A percentile compares a stretch with the other conserved stretches of the same genome.
phyloP scores from a whole-genome alignment of 2,329 filamentous ascomycete genomes.

The Alternaria metachromatica region DNA sequence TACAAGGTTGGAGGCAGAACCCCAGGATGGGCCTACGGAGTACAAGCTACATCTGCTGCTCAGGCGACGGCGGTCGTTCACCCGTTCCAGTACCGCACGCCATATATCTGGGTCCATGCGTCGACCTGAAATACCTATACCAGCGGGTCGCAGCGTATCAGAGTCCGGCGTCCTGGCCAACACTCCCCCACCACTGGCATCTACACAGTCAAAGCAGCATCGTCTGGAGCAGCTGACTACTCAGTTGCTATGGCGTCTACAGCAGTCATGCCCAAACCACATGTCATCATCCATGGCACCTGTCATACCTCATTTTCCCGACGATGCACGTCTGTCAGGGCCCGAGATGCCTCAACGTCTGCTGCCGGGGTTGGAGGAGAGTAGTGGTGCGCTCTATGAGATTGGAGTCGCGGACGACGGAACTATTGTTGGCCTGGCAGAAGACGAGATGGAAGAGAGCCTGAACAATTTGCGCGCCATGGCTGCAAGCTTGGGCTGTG shows the following conservation, averaged over 20 bases:
- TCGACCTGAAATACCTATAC: conserved; percentile 42
- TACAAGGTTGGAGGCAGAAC: conserved; percentile 83
- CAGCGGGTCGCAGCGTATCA: conserved; percentile 38
- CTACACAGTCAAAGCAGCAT: conserved; percentile 77
- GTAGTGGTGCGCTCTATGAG: conserved; percentile 90
- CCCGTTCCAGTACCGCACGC: conserved; percentile 70
- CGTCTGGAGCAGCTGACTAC: conserved; percentile 91
- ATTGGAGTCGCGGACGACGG: conserved; percentile 97
- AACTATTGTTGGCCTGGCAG: conserved; percentile 82
- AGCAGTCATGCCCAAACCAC: conserved; percentile 93
- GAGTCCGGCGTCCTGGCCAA: conserved; percentile 35
- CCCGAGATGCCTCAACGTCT: conserved; percentile 62
- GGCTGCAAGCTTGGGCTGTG: conserved; percentile 90
- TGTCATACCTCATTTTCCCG: conserved; percentile 76
- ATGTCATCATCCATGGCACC: conserved; percentile 77
- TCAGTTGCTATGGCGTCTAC: conserved; percentile 90
- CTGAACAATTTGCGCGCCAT: conserved; percentile 84
- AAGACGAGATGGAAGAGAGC: conserved; percentile 92
- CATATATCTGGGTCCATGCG: conserved; percentile 61
- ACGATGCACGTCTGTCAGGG: conserved; percentile 67
- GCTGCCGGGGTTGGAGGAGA: conserved; percentile 84
- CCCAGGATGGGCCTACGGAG: conserved; percentile 91
- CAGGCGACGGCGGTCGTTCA: conserved; percentile 76
- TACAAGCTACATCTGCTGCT: conserved; percentile 94
- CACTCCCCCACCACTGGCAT: conserved; percentile 55